phyloP scores from a whole-genome alignment of 495 filamentous ascomycete genomes.

The Penicillium paradoxum region DNA sequence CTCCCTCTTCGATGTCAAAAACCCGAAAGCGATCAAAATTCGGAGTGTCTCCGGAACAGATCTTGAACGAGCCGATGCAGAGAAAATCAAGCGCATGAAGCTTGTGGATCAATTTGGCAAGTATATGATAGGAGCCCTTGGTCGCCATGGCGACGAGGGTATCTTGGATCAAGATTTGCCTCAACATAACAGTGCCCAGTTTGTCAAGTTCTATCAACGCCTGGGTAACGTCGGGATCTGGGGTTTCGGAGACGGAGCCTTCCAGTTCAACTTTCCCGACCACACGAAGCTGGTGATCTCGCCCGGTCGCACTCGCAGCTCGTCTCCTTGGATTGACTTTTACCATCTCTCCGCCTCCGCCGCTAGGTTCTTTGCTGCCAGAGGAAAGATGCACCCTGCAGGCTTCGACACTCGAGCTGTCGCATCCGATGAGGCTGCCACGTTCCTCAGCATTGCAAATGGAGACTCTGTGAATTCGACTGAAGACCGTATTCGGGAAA shows the following conservation, averaged over 20 bases:
- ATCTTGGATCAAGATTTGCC: conserved; percentile 25
- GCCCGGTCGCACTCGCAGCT: conserved; percentile 54
- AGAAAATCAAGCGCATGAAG: conserved; percentile 67
- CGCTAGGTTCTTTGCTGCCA: conserved; percentile 54
- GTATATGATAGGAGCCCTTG: conserved; percentile 74
- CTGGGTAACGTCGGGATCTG: conserved; percentile 83
- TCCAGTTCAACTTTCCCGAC: conserved; percentile 97
- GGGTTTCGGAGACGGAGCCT: conserved; percentile 82
- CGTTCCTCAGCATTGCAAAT: conserved; percentile 56
- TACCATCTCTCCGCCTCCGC: conserved; percentile 73
- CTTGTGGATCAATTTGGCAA: conserved; percentile 90
- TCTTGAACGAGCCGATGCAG: conserved; percentile 53
- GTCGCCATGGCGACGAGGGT: conserved; percentile 44
- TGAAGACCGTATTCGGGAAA: conserved; percentile 53
- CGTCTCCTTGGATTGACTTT: conserved; percentile 67
- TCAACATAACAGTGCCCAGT: conserved; percentile 46
- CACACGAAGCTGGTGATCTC: conserved; percentile 90
- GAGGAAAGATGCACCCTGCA: conserved; percentile 54
- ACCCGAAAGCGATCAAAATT: conserved; percentile 36
- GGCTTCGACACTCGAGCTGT: conserved; percentile 48
- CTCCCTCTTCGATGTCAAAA: conserved; percentile 48
- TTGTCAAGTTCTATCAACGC: conserved; percentile 84
- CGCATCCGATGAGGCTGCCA: conserved; percentile 57
- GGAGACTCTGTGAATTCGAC: conserved; percentile 43
- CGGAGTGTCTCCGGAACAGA: conserved; percentile 49